A percentile compares a stretch with the other conserved stretches of the same genome.
These are phyloP conservation scores for Aureobasidium sp. DNA, from an alignment of 2,329 filamentous ascomycete genomes.

Conservation along the genomic window DNA sequence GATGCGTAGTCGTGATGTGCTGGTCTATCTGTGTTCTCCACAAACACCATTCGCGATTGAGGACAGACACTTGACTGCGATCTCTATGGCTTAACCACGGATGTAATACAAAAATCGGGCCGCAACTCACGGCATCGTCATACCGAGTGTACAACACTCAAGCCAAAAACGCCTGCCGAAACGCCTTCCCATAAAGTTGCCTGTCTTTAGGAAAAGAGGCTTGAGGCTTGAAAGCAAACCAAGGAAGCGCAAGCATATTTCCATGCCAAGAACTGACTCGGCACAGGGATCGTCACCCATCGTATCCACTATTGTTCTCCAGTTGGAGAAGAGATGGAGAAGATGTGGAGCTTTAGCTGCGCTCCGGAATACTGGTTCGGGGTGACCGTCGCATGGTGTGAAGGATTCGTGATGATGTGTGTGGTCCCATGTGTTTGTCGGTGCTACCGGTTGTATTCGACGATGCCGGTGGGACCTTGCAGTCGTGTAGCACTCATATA, in stretches of 20 bases:
- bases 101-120: background rate
- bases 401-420: no score
- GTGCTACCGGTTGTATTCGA: background rate
- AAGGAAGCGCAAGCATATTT: background rate
- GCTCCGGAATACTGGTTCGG: conserved; percentile 5
- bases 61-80: no score
- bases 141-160: background rate
- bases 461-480: background rate
- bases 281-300: background rate
- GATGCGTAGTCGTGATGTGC: no score
- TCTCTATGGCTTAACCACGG: no score
- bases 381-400: background rate
- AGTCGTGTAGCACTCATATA: background rate
- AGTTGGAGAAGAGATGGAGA: background rate
- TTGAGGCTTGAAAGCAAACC: background rate
- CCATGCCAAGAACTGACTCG: background rate
- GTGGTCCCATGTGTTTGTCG: background rate
- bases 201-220: background rate
- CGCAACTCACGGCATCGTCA: background rate
- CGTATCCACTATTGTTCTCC: background rate
- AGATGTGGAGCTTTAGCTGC: background rate
- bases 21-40: no score
- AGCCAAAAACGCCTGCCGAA: background rate
- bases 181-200: background rate
- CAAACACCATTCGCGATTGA: no score